These are phyloP conservation scores for Rhizopus delemar DNA, from an alignment of 371 early-diverging fungal genomes.

Conservation along the genomic window DNA sequence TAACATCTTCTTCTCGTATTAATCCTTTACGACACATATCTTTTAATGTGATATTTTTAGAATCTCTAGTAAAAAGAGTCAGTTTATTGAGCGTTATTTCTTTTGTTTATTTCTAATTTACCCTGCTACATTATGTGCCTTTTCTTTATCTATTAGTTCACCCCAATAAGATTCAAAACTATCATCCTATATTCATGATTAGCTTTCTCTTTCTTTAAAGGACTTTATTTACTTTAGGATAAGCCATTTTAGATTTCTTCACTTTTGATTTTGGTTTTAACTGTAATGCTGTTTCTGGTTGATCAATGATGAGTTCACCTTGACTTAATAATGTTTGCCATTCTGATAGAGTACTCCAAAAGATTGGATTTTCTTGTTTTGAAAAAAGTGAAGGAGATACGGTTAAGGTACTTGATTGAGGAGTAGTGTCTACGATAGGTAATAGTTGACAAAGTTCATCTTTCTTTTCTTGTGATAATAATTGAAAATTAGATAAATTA, in stretches of 20 bases:
- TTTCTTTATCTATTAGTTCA: conserved; percentile 46
- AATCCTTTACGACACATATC: conserved; percentile 56
- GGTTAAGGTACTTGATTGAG: not conserved
- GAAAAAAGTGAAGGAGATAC: conserved; percentile 34
- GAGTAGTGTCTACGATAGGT: conserved; percentile 29
- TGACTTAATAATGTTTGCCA: conserved; percentile 40
- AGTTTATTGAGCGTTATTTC: not conserved
- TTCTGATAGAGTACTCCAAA: conserved; percentile 40
- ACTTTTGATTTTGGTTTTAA: conserved; percentile 9
- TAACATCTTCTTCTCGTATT: conserved; percentile 48
- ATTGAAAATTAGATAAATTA: conserved; percentile 40
- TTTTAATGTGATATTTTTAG: conserved; percentile 51
- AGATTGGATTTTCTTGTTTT: conserved; percentile 35
- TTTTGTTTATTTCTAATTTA: conserved; percentile 14
- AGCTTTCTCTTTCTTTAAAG: not conserved
- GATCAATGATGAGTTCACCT: conserved; percentile 24
- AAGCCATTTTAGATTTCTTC: conserved; percentile 8
- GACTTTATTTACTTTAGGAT: conserved; percentile 4
- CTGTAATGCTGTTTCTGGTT: conserved; percentile 9
- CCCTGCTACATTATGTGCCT: conserved; percentile 53
- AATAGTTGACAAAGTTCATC: conserved; percentile 35
- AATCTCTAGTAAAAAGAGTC: conserved; percentile 34
- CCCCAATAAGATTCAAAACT: conserved; percentile 45
- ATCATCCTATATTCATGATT: conserved; percentile 30
- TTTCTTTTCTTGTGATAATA: conserved; percentile 38